Base-by-base conservation (phyloP, 352 stramenopile species). In the Phytophthora fragariae region DNA sequence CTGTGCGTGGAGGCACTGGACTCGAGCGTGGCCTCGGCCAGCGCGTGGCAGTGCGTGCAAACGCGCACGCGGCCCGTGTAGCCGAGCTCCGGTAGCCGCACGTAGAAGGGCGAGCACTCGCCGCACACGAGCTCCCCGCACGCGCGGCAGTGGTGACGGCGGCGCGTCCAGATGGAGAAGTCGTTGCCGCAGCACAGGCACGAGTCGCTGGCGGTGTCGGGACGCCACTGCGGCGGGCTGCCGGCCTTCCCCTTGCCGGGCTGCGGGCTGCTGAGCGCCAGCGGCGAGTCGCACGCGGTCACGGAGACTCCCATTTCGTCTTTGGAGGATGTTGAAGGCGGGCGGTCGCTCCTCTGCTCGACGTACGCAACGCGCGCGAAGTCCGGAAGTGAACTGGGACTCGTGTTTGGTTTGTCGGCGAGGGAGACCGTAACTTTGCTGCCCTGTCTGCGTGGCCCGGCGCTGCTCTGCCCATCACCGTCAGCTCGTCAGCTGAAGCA, bases 121-220 rank as follows among this genome's bases (percentile, higher is more conserved):
- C 65, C 83, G 65, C 89, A 95, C 12, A 95, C 89, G 14, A 95
- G 82, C 64, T 93, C 83, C 6, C 87, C 87, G 58, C 89, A 95
- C 0, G 87, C 86, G 57, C 87, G 84, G 77, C 89, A 95, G 77
- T 93, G 88, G 78, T 95, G 88, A 63, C 87, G 88, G 44, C 87
- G 87, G 10, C 84, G 82, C 41, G 70, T 82, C 80, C 85, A 93
- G 58, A 92, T 83, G 60, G 86, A 92, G 80, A 95, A 95, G 57
- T 82, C 65, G 58, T 83, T 74, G 50, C 82, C 75, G 70, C 88
- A 95, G 75, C 84, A 88, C 21, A 90, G 73, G 56, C 88, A 95
- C 63, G 85, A 83, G 75, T 91, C 79, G 72, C 85, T 92, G 17
- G 82, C 85, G 37, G 74, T 61, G 70, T 95, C 88, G n/a, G 88